Base-by-base conservation (phyloP, 176 grass and related monocot genomes). In the Cocos nucifera region DNA sequence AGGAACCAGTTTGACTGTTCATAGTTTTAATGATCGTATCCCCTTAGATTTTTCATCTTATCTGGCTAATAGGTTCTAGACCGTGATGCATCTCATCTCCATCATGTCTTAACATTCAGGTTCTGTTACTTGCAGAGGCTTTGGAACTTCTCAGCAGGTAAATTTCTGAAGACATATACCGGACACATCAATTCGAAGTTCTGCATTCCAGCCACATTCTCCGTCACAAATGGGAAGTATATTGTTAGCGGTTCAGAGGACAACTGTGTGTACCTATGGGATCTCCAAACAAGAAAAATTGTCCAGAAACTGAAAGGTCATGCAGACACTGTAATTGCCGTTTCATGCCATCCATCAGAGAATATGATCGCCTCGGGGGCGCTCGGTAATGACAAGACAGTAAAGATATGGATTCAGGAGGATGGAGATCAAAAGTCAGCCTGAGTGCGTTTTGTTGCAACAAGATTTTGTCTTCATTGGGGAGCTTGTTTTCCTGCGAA, bases 271-370 rank as follows among this genome's bases (percentile, higher is more conserved):
- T 89, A 98, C 70, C 70, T 98, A 18, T 98, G 93, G 93, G 87
- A 98, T 65, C 81, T 98, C 54, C 93, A 98, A 61, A 71, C 84
- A 62, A 98, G 88, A 73, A 85, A 80, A 70, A 71, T 86, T 58
- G 60, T 92, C 62, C 93, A 98, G 77, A 98, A 88, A 79, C 63
- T 98, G 63, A 81, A 98, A 83, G 84, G 93, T 0, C 93, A 92
- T 71, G 86, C 70, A 2, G 84, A 86, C 57, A 78, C 69, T 30
- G 84, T 86, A 58, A 88, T 98, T 39, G 79, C 87, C 0, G 81
- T 98, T 49, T 88, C 93, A 8, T 98, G 87, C 53, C 93, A 98
- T 67, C 93, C 93, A 19, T 82, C 56, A 52, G 69, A 78, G 59
- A 98, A 82, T 58, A 83, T 98, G 85, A 92, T 98, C 2, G 93